Evolutionary conservation across 441 rosid genomes (phyloP).

Genomic region (Manihot esculenta): DNA sequence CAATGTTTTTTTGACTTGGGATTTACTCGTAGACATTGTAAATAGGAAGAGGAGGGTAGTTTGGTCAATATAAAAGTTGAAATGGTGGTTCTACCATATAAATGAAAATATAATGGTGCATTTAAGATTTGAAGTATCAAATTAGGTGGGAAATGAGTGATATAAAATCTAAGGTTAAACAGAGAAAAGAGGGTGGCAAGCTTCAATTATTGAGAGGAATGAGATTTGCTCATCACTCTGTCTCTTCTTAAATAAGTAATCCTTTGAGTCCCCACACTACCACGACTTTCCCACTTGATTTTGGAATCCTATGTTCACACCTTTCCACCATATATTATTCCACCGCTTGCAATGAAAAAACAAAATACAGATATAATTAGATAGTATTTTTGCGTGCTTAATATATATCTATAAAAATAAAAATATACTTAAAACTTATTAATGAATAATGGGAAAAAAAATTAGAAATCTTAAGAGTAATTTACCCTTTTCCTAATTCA

Average conservation of each 20-base stretch:
- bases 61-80: conserved; percentile 7
- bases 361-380: too few species aligned
- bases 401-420: too few species aligned
- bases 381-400: too few species aligned
- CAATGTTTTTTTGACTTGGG: too few species aligned
- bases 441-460: too few species aligned
- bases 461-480: too few species aligned
- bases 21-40: too few species aligned
- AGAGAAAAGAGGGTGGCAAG: conserved; percentile 6
- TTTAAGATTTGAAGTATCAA: conserved; percentile 17
- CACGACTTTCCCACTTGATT: conserved; percentile 24
- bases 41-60: neutral
- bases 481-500: too few species aligned
- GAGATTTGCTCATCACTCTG: conserved; percentile 21
- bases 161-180: conserved; percentile 10
- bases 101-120: conserved; percentile 13
- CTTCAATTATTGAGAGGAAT: conserved; percentile 35
- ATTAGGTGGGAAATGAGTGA: conserved; percentile 32
- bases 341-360: neutral
- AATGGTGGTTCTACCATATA: conserved; percentile 27
- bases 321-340: neutral
- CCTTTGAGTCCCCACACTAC: conserved; percentile 16
- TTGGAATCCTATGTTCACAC: conserved; percentile 28
- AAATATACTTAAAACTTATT: too few species aligned
- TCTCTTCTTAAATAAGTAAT: conserved; percentile 22